Evolutionary conservation across 805 yeast genomes (phyloP), one percentile per base, ranked within the genome.

Genomic region (Osmozyma mogii): DNA sequence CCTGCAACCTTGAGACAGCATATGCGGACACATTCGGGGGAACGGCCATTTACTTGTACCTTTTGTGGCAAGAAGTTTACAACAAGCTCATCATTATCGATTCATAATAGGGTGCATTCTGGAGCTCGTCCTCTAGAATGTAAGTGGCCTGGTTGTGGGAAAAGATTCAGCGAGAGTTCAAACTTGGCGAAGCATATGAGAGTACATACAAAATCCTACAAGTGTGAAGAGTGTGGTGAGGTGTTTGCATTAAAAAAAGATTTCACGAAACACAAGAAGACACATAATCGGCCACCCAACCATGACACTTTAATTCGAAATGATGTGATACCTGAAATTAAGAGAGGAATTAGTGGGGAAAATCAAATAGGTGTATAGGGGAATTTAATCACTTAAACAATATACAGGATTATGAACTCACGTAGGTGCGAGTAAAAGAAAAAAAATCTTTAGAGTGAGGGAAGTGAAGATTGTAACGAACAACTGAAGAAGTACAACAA

Each of bases 121-220:
- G 96, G 96, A 2, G 89, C 81, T 36, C 84, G 81, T 52, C 96
- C 96, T 3, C 60, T 89, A 41, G 61, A 55, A 19, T 89, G 97
- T 54, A 78, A 76, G 38, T 71, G 72, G 56, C 84, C 84, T 0
- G 79, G 83, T 1, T 89, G 98, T 52, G 78, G 75, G 11, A 87
- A 84, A 52, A 56, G 84, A 31, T 89, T 89, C 49, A 79, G 89
- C 36, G 97, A 92, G 53, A 77, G 89, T 27, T 80, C 94, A 11
- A 92, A 89, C 52, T 61, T 89, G 43, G 78, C 83, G 13, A 89
- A 89, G 46, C 98, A 89, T 52, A 70, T 84, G 76, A 80, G 72
- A 47, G 80, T 77, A 1, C 98, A 89, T 52, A 57, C 61, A 24
- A 68, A 77, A 35, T 47, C 54, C 27, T 72, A 52, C 48, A 62